A percentile compares a stretch with the other conserved stretches of the same genome.
phyloP scores from a whole-genome alignment of 768 basidiomycete species.

The Boletus rex-veris region DNA sequence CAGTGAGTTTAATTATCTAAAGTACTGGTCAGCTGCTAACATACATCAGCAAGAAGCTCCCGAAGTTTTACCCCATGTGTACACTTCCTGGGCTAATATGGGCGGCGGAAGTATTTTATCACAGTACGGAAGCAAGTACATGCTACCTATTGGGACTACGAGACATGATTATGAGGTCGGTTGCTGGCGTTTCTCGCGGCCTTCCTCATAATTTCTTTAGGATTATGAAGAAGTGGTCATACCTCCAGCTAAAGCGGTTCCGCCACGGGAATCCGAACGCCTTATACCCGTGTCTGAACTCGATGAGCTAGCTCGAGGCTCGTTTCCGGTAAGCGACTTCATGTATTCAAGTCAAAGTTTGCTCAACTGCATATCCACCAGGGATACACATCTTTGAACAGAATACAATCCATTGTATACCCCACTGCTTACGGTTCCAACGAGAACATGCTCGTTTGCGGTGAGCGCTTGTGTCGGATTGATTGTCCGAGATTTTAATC shows the following conservation, averaged over 20 bases:
- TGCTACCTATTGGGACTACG: constrained; percentile 80
- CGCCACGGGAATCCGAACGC: constrained; percentile 67
- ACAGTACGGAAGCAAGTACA: constrained; percentile 70
- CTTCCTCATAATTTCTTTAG: constrained; percentile 38
- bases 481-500: background rate
- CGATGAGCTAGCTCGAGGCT: constrained; percentile 72
- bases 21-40: constrained; percentile 2
- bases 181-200: background rate
- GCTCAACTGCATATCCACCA: constrained; percentile 26
- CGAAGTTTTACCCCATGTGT: constrained; percentile 84
- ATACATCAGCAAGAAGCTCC: constrained; percentile 45
- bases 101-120: constrained; percentile 64
- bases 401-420: constrained; percentile 94
- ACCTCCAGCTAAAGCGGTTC: constrained; percentile 78
- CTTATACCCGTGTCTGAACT: constrained; percentile 70
- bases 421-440: constrained; percentile 92
- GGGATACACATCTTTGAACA: constrained; percentile 86
- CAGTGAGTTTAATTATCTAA: constrained; percentile 38
- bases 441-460: constrained; percentile 84
- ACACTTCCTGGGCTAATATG: constrained; percentile 58
- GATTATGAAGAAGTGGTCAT: constrained; percentile 86
- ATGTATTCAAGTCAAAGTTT: background rate
- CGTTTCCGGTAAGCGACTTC: constrained; percentile 67
- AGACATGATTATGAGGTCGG: constrained; percentile 64
- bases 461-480: constrained; percentile 13